phyloP scores from a whole-genome alignment of 2,329 filamentous ascomycete genomes.

The Sphaerulina populicola region DNA sequence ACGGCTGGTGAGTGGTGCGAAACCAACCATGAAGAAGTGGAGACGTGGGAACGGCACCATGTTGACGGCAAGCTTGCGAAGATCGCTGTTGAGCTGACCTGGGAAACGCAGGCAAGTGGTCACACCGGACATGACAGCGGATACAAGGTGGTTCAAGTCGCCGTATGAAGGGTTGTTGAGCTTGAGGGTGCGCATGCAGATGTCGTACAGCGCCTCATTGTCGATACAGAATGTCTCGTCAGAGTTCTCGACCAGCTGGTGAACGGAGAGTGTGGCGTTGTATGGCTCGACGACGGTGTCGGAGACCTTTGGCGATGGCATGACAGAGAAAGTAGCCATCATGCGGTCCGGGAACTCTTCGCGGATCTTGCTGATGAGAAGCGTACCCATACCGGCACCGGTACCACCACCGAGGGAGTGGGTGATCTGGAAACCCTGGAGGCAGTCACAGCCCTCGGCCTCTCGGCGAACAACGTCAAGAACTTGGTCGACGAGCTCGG shows the following conservation, averaged over 20 bases:
- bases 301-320: constrained; percentile 98
- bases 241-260: constrained; percentile 99
- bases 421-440: constrained; percentile 99
- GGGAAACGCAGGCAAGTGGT: constrained; percentile 99
- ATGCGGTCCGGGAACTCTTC: constrained; percentile 99
- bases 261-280: constrained; percentile 97
- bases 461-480: constrained; percentile 97
- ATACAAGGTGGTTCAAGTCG: constrained; percentile 98
- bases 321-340: constrained; percentile 99
- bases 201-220: constrained; percentile 99
- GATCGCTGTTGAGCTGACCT: constrained; percentile 98
- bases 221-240: constrained; percentile 99
- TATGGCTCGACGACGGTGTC: constrained; percentile 99
- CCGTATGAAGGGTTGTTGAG: constrained; percentile 97
- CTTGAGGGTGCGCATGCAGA: constrained; percentile 99
- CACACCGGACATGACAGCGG: constrained; percentile 98
- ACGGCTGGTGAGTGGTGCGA: constrained; percentile 93
- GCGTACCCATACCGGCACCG: constrained; percentile 99
- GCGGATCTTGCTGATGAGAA: constrained; percentile 99
- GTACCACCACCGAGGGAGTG: constrained; percentile 99
- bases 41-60: constrained; percentile 99
- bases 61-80: constrained; percentile 99
- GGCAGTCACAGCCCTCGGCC: constrained; percentile 97
- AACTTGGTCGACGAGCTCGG: constrained; percentile 95
- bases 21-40: constrained; percentile 99